These are phyloP conservation scores for Cairneyella variabilis DNA, from an alignment of 495 filamentous ascomycete genomes.

Conservation along the genomic window DNA sequence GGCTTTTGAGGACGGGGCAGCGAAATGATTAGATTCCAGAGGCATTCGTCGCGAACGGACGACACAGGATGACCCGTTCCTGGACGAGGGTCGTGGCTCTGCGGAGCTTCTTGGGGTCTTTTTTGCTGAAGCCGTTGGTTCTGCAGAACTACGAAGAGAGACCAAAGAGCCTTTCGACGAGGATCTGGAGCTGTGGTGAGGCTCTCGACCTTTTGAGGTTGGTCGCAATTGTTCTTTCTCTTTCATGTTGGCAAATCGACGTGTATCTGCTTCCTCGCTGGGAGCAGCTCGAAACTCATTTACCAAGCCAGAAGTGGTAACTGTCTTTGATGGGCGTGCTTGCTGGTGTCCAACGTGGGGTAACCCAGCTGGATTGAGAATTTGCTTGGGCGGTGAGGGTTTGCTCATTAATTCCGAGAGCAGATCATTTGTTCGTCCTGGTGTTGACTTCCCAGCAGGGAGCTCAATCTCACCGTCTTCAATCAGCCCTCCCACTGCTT, in stretches of 20 bases:
- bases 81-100: neutral
- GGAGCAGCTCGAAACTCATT: neutral
- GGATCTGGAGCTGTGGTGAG: conserved; percentile 8
- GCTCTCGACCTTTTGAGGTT: neutral
- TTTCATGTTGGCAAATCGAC: too few species aligned
- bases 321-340: neutral
- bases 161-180: conserved; percentile 5
- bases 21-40: neutral
- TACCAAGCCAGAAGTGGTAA: conserved; percentile 1
- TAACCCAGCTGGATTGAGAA: neutral
- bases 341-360: neutral
- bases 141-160: neutral
- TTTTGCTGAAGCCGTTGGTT: conserved; percentile 10
- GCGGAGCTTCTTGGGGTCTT: conserved; percentile 10
- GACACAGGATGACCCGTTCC: neutral
- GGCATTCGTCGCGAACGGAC: neutral
- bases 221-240: too few species aligned
- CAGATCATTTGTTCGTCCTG: neutral
- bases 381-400: conserved; percentile 16
- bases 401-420: conserved; percentile 11
- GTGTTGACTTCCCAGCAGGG: neutral
- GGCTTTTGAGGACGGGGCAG: conserved; percentile 2
- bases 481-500: conserved; percentile 12
- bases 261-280: neutral
- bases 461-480: conserved; percentile 17